A percentile compares a stretch with the other conserved stretches of the same genome.
phyloP scores from a whole-genome alignment of 306 rosid genomes.

The Sindora glabra region DNA sequence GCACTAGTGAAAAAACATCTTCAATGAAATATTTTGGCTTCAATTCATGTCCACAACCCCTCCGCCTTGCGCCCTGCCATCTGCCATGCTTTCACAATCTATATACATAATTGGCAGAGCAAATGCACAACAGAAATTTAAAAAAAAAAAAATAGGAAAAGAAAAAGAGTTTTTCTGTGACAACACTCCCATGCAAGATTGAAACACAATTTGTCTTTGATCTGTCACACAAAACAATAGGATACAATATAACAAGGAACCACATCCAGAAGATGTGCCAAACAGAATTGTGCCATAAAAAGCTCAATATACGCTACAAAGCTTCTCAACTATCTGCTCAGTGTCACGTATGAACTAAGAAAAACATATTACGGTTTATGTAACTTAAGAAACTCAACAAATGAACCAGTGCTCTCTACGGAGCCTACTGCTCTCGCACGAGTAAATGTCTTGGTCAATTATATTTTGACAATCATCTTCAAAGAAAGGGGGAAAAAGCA shows the following conservation, averaged over 20 bases:
- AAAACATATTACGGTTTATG: conserved; percentile 1
- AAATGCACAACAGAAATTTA: not conserved
- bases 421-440: conserved; percentile 1
- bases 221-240: no score
- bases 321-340: conserved; percentile 9
- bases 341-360: conserved; percentile 12
- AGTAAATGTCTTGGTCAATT: conserved; percentile 6
- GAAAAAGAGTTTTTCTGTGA: no score
- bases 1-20: no score
- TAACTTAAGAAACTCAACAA: conserved; percentile 13
- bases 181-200: no score
- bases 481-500: conserved; percentile 1
- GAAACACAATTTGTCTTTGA: no score
- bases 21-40: no score
- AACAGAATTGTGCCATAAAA: not conserved
- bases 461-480: not conserved
- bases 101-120: not conserved
- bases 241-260: no score
- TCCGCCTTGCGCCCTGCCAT: not conserved
- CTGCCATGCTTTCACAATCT: not conserved
- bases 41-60: no score
- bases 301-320: not conserved
- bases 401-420: not conserved
- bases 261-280: no score
- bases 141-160: no score